Base-by-base conservation (phyloP, 345 rosid species). In the Turnera subulata region DNA sequence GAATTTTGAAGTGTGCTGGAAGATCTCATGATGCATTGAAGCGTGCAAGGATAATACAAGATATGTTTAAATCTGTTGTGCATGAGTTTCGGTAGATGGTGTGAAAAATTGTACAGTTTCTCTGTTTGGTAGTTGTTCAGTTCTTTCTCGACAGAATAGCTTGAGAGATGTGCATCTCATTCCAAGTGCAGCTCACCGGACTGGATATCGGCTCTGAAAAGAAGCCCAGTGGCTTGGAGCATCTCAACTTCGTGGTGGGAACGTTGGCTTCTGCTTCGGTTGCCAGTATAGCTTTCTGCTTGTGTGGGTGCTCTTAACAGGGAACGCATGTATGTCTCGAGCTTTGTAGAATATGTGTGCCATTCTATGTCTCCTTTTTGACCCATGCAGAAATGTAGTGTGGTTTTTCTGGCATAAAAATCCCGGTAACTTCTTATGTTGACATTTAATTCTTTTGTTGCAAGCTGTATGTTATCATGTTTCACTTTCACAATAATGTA, bases 41-140 rank as follows among this genome's bases (percentile, higher is more conserved):
- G 35, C 4, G 35, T 29, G 35, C 35, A 8, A 29, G 51, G 23
- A 61, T 35, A 19, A 46, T 16, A 15, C 21, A 46, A 43, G 45
- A 19, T 14, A 39, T 20, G 58, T 44, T 47, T 47, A 29, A 32
- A 67, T 53, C 29, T 56, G 56, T 47, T 47, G 16, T 48, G 35
- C 43, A 9, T 17, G 63, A 77, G 63, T 78, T 70, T 65, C 73
- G 67, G 64, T 78, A 59, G 64, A 29, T 68, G 73, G 48, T 24
- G 6, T 58, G 61, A 47, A 55, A n/a, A 56, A 50, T 23, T 73
- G 77, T 64, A 64, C 50, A 62, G 53, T 53, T 17, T 46, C 46
- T 57, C 52, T 25, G 38, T 53, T 19, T 40, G n/a, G 48, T 42
- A 38, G 65, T 48, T n/a, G 35, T 46, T 56, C 17, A 23, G 48